Percentiles rank a stretch among this genome's conserved stretches.
Evolutionary conservation across 2,329 filamentous ascomycete genomes (phyloP).

Genomic region (Penicillium capsulatum): DNA sequence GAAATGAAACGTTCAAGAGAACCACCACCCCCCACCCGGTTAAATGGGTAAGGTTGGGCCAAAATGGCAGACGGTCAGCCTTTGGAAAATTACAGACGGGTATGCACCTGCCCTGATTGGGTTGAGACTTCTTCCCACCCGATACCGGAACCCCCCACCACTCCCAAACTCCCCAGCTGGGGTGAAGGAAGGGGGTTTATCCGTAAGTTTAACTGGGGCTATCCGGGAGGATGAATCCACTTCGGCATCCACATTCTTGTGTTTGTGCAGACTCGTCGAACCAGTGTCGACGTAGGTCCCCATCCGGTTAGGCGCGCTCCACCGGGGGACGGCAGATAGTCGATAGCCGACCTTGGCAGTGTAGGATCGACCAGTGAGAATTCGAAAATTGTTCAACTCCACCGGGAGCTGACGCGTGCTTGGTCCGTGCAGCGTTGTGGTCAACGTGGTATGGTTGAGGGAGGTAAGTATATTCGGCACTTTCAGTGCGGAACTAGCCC

Average conservation of each 20-base stretch:
- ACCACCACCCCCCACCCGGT: slow-evolving; percentile 2
- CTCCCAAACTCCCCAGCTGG: too few species aligned
- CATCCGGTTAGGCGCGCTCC: slow-evolving; percentile 4
- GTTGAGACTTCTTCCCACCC: too few species aligned
- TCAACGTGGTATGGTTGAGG: slow-evolving; percentile 20
- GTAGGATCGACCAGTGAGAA: slow-evolving; percentile 29
- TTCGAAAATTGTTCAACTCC: slow-evolving; percentile 3
- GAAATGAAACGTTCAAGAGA: slow-evolving; percentile 1
- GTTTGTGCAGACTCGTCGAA: slow-evolving; percentile 16
- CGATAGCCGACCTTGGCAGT: slow-evolving; percentile 38
- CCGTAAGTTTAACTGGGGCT: slow-evolving; percentile 7
- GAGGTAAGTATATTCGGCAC: too few species aligned
- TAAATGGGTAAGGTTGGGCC: slow-evolving; percentile 13
- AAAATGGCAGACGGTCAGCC: slow-evolving; percentile 7
- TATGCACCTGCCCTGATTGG: too few species aligned
- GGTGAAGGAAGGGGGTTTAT: too few species aligned
- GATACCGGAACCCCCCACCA: too few species aligned
- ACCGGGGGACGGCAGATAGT: slow-evolving; percentile 35
- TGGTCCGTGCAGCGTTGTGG: slow-evolving; percentile 18
- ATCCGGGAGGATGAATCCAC: slow-evolving; percentile 7
- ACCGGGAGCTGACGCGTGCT: slow-evolving; percentile 36
- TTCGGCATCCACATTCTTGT: slow-evolving; percentile 20
- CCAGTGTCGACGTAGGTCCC: slow-evolving; percentile 1
- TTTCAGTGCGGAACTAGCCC: too few species aligned
- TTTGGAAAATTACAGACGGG: too few species aligned